Percentiles rank a stretch among this genome's conserved stretches.
These are phyloP conservation scores for Ganoderma sp. DNA, from an alignment of 1,284 basidiomycete genomes.

Conservation along the genomic window DNA sequence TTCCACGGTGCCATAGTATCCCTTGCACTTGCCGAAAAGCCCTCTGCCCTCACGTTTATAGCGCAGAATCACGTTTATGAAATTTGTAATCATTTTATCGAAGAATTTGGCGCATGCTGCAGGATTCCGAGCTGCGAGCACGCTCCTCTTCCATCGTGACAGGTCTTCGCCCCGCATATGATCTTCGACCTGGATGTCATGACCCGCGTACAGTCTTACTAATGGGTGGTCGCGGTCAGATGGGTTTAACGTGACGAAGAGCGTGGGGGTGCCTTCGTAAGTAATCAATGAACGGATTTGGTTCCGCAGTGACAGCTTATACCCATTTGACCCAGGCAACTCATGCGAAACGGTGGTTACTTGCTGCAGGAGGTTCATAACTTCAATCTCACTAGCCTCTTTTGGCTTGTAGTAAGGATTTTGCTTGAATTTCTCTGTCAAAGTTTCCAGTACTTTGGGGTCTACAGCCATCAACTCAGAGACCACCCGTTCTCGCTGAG, in stretches of 20 bases:
- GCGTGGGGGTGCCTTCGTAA: background rate
- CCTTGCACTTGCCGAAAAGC: background rate
- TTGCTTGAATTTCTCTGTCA: background rate
- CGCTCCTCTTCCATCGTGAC: background rate
- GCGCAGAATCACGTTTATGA: background rate
- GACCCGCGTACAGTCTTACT: background rate
- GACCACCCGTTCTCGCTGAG: background rate
- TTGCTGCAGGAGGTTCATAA: background rate
- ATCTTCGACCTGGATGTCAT: background rate
- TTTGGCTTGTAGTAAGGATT: background rate
- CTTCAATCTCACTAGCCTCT: background rate
- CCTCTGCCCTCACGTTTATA: background rate
- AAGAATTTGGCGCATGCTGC: background rate
- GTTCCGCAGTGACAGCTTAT: background rate
- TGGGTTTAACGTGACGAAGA: background rate
- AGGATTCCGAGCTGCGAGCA: background rate
- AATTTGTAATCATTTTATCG: background rate
- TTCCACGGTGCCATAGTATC: background rate
- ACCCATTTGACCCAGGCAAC: background rate
- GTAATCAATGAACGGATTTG: background rate
- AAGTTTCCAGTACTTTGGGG: background rate
- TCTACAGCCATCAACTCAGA: background rate
- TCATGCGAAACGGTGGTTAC: background rate
- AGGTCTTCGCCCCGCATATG: background rate
- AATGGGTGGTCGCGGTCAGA: background rate